A percentile compares a stretch with the other conserved stretches of the same genome.
phyloP scores from a whole-genome alignment of 495 filamentous ascomycete genomes.

The Astrocystis sublimbata region DNA sequence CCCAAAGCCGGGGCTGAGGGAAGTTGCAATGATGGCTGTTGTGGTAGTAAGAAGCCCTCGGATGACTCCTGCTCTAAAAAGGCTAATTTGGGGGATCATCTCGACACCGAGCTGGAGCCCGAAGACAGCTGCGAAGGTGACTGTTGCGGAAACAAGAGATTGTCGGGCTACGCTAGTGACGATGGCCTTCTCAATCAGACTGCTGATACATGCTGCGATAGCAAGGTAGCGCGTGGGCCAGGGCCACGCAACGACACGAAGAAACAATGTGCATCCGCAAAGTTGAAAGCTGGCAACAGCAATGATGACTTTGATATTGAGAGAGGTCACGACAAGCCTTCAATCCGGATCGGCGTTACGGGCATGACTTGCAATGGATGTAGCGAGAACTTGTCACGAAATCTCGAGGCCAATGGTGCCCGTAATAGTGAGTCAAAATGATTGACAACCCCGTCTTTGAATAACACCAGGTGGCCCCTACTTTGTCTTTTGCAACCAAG shows the following conservation, averaged over 20 bases:
- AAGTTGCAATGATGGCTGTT: not conserved
- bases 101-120: not conserved
- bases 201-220: not conserved
- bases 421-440: slow-evolving; percentile 10
- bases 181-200: not conserved
- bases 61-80: not conserved
- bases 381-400: slow-evolving; percentile 12
- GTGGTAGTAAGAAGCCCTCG: not conserved
- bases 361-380: slow-evolving; percentile 22
- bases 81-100: not conserved
- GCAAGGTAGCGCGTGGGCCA: not conserved
- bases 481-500: not conserved
- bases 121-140: not conserved
- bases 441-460: not conserved
- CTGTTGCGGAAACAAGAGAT: not conserved
- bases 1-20: not conserved
- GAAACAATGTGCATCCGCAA: not conserved
- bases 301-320: not conserved
- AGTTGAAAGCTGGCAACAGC: not conserved
- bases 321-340: not conserved
- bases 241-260: not conserved
- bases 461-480: not conserved
- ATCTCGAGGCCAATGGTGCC: slow-evolving; percentile 8
- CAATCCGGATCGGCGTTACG: slow-evolving; percentile 9
- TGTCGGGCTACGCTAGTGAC: not conserved